These are phyloP conservation scores for Gossypium rotundifolium DNA, from an alignment of 345 rosid species.

Conservation along the genomic window DNA sequence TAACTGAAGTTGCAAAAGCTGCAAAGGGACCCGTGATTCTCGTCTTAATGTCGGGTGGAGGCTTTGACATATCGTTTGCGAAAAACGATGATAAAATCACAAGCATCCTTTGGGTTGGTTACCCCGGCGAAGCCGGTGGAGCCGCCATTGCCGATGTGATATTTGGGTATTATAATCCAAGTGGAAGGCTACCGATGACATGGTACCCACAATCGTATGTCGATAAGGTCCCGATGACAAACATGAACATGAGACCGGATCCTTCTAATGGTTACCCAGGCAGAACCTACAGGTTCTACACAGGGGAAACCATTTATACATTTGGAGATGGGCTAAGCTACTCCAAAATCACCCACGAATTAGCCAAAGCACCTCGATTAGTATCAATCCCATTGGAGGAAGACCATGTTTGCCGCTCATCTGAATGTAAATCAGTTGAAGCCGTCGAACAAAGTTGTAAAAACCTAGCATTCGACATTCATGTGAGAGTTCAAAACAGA, in stretches of 20 bases:
- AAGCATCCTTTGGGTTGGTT: conserved; percentile 88
- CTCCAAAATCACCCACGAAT: conserved; percentile 33
- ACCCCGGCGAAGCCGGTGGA: conserved; percentile 94
- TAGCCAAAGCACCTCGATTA: conserved; percentile 49
- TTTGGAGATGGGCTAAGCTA: conserved; percentile 93
- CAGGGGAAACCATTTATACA: conserved; percentile 68
- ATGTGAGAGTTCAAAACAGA: conserved; percentile 42
- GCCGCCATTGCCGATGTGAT: conserved; percentile 82
- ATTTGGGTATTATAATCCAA: conserved; percentile 73
- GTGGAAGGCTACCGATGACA: conserved; percentile 95
- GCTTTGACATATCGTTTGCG: conserved; percentile 71
- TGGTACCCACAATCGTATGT: conserved; percentile 84
- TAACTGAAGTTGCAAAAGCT: conserved; percentile 59
- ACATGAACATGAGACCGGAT: conserved; percentile 93
- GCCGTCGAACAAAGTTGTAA: conserved; percentile 39
- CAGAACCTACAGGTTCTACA: conserved; percentile 80
- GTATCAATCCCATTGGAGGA: conserved; percentile 42
- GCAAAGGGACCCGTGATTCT: conserved; percentile 83
- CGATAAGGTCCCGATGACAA: conserved; percentile 77
- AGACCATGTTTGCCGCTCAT: conserved; percentile 47
- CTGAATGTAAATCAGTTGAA: conserved; percentile 53
- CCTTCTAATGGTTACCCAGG: conserved; percentile 77
- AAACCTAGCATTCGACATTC: conserved; percentile 41
- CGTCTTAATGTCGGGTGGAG: conserved; percentile 95
- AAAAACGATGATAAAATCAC: conserved; percentile 52